Evolutionary conservation across 192 early-diverging fungal genomes (phyloP).

Genomic region (Pecoramyces ruminantium): DNA sequence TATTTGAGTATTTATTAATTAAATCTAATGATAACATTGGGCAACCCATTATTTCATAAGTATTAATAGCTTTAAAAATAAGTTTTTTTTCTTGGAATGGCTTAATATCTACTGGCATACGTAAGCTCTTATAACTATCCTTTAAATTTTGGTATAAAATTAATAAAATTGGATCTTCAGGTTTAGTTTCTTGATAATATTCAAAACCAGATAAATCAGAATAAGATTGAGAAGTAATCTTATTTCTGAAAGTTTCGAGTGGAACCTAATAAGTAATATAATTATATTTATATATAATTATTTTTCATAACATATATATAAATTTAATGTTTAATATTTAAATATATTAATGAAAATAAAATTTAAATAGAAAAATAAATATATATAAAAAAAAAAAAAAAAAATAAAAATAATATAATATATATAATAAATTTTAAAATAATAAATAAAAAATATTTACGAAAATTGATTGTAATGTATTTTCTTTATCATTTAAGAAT

Average conservation of each 20-base stretch:
- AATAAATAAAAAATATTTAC: conserved; percentile 12
- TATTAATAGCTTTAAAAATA: conserved; percentile 31
- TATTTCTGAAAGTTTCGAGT: conserved; percentile 2
- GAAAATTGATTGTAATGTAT: conserved; percentile 39
- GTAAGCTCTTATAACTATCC: conserved; percentile 21
- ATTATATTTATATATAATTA: too few relatives aligned
- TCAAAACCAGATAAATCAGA: not conserved
- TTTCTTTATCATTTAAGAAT: conserved; percentile 30
- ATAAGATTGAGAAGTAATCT: not conserved
- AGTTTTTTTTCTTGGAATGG: conserved; percentile 43
- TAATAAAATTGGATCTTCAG: conserved; percentile 48
- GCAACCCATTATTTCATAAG: conserved; percentile 65
- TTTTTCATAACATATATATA: too few relatives aligned
- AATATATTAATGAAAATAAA: too few relatives aligned
- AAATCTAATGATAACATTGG: conserved; percentile 60
- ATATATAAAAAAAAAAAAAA: conserved; percentile 3
- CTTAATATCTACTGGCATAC: conserved; percentile 18
- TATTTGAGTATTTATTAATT: conserved; percentile 21
- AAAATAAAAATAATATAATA: too few relatives aligned
- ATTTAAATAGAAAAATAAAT: too few relatives aligned
- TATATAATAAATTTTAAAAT: too few relatives aligned
- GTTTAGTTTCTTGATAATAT: conserved; percentile 3
- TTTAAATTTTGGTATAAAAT: conserved; percentile 53
- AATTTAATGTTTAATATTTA: too few relatives aligned
- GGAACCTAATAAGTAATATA: too few relatives aligned